phyloP scores from a whole-genome alignment of 2,329 filamentous ascomycete species.

The Trichoderma endophyticum region DNA sequence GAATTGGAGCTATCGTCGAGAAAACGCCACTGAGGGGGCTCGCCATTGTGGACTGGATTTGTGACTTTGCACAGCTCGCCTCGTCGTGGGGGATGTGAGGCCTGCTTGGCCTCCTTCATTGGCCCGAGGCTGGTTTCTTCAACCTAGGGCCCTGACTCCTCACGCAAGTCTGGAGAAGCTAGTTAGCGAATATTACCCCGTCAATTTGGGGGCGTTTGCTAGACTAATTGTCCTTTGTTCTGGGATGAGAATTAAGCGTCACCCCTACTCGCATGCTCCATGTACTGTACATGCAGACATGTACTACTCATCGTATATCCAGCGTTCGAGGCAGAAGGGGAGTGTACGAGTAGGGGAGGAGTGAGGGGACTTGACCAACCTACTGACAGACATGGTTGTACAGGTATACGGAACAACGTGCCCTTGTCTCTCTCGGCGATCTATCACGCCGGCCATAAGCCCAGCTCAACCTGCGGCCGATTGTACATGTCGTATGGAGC shows the following conservation, averaged over 20 bases:
- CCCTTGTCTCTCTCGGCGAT: not conserved
- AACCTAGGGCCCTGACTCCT: not conserved
- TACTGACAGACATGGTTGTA: not conserved
- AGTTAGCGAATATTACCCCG: slow-evolving; percentile 1
- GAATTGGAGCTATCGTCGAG: not conserved
- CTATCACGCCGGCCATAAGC: slow-evolving; percentile 4
- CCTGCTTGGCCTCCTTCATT: not conserved
- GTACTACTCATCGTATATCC: not conserved
- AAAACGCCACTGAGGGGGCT: slow-evolving; percentile 6
- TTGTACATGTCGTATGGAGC: not conserved
- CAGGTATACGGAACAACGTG: not conserved
- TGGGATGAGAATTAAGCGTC: not conserved
- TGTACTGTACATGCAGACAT: not conserved
- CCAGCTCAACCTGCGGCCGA: slow-evolving; percentile 9
- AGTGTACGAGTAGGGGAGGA: not conserved
- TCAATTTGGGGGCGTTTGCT: not conserved
- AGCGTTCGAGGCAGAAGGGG: not conserved
- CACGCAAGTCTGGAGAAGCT: not conserved
- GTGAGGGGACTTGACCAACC: not conserved
- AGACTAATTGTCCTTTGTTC: not conserved
- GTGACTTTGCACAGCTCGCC: not conserved
- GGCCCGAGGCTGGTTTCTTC: not conserved
- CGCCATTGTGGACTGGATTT: not conserved
- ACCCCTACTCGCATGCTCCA: not conserved
- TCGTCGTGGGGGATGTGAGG: not conserved